Evolutionary conservation across 768 basidiomycete species (phyloP).

Genomic region (Phallus indusiatus): DNA sequence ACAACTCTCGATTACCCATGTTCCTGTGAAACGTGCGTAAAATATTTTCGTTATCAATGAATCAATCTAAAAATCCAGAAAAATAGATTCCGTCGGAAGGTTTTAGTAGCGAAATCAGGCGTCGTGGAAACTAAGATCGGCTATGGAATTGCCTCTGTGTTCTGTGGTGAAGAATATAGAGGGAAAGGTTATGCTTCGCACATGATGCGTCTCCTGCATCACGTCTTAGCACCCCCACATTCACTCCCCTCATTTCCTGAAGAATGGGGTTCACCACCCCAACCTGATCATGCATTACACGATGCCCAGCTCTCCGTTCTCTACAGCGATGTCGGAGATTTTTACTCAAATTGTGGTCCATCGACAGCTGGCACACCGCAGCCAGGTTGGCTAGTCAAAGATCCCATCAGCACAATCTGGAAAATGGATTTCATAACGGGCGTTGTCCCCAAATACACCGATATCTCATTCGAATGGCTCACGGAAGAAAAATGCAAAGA

Average conservation of each 20-base stretch:
- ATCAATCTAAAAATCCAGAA: background rate
- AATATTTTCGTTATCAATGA: background rate
- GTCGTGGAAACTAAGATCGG: constrained; percentile 21
- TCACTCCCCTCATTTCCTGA: constrained; percentile 29
- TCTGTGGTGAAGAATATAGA: constrained; percentile 39
- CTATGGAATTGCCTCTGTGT: constrained; percentile 51
- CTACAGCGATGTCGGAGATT: constrained; percentile 47
- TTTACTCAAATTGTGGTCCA: constrained; percentile 37
- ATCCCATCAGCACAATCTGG: constrained; percentile 33
- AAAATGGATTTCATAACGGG: background rate
- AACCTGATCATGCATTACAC: constrained; percentile 17
- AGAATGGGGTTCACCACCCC: constrained; percentile 37
- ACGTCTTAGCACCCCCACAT: constrained; percentile 33
- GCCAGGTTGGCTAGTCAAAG: constrained; percentile 41
- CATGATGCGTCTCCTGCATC: constrained; percentile 59
- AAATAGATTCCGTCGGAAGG: constrained; percentile 26
- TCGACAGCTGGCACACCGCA: constrained; percentile 16
- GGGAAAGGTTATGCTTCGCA: constrained; percentile 48
- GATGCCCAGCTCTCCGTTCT: constrained; percentile 39
- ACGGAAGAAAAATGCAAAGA: constrained; percentile 2
- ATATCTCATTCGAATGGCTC: background rate
- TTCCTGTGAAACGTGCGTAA: constrained; percentile 59
- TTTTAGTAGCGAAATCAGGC: constrained; percentile 16
- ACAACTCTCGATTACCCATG: constrained; percentile 45
- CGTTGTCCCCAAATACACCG: background rate